These are phyloP conservation scores for Chrysophaeum taylorii DNA, from an alignment of 352 stramenopile species.

Conservation along the genomic window DNA sequence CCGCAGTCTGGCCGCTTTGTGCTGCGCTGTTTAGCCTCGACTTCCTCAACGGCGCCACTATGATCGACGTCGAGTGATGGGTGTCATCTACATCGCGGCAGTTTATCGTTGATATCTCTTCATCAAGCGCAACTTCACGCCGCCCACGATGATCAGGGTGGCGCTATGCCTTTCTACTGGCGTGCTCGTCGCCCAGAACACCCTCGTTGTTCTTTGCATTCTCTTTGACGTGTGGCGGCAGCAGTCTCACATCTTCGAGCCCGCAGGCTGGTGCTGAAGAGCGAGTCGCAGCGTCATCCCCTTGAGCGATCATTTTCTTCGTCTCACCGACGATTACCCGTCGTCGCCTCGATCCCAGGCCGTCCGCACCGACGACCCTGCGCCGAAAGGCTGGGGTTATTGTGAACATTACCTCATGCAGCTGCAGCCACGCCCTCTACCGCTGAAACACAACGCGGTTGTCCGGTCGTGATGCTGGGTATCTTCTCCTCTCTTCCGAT, in stretches of 20 bases:
- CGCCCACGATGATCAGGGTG: conserved; percentile 29
- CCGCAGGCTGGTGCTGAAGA: conserved; percentile 25
- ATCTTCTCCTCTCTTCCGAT: conserved; percentile 51
- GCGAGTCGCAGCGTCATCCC: conserved; percentile 21
- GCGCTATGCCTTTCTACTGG: conserved; percentile 53
- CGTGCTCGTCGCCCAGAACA: conserved; percentile 55
- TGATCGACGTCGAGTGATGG: conserved; percentile 51
- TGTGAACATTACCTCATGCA: conserved; percentile 39
- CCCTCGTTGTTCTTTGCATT: conserved; percentile 49
- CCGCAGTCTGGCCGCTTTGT: conserved; percentile 53
- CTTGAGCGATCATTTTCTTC: conserved; percentile 25
- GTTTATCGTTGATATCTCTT: too few relatives aligned
- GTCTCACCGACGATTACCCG: conserved; percentile 20
- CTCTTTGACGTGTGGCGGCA: too few relatives aligned
- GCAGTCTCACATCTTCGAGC: too few relatives aligned
- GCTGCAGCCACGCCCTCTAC: conserved; percentile 69
- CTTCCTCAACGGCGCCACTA: conserved; percentile 57
- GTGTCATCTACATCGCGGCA: conserved; percentile 14
- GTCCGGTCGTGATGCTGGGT: conserved; percentile 59
- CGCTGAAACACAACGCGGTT: conserved; percentile 52
- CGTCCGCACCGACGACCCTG: conserved; percentile 20
- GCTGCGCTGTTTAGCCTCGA: conserved; percentile 67
- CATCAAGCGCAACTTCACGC: too few relatives aligned
- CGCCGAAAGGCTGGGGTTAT: conserved; percentile 21
- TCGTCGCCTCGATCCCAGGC: conserved; percentile 6